Conservation (phyloP, 345 rosid species). For the Acer saccharum region DNA sequence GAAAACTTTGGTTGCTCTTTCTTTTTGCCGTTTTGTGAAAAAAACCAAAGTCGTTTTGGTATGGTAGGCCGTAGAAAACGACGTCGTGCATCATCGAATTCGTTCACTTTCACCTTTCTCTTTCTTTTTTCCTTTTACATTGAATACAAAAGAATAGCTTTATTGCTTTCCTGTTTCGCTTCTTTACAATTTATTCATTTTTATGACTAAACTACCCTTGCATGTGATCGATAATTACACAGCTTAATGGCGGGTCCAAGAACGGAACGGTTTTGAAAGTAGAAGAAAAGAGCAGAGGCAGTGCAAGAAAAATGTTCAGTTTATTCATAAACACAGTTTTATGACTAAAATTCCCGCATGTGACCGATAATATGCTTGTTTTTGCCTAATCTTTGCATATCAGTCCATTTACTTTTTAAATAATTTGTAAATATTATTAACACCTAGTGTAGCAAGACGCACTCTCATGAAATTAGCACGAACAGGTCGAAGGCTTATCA, state of each 20-base stretch:
- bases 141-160: constrained; percentile 30
- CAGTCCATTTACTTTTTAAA: neutral
- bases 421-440: neutral
- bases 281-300: constrained; percentile 28
- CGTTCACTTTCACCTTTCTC: neutral
- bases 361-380: constrained; percentile 17
- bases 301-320: constrained; percentile 83
- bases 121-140: constrained; percentile 24
- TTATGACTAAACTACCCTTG: constrained; percentile 13
- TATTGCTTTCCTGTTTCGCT: constrained; percentile 10
- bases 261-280: constrained; percentile 31
- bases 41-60: constrained; percentile 27
- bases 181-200: constrained; percentile 14
- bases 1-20: neutral
- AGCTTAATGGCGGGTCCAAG: constrained; percentile 72
- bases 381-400: neutral
- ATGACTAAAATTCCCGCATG: too few species aligned
- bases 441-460: too few species aligned
- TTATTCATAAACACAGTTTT: too few species aligned
- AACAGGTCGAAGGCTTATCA: too few species aligned
- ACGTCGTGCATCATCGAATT: constrained; percentile 17
- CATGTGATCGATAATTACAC: constrained; percentile 16
- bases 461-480: too few species aligned
- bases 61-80: constrained; percentile 30
- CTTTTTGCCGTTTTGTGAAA: constrained; percentile 32